A percentile compares a stretch with the other conserved stretches of the same genome.
phyloP scores from a whole-genome alignment of 768 basidiomycete species.

The Harrya chromipes region DNA sequence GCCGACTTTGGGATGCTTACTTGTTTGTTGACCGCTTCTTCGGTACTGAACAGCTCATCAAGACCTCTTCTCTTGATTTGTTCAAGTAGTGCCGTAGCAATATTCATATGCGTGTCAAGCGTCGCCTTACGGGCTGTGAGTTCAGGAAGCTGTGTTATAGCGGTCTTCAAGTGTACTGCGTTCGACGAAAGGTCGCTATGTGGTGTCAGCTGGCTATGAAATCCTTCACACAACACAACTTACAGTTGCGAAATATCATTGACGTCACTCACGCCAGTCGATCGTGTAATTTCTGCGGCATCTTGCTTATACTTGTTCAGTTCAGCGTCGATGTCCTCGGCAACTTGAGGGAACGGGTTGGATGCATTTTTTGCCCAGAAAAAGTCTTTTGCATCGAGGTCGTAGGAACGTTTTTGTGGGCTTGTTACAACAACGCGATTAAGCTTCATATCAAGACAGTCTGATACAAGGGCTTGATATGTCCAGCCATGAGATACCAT shows the following conservation, averaged over 20 bases:
- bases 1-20: slow-evolving; percentile 34
- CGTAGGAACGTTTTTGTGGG: slow-evolving; percentile 79
- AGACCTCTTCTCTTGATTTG: slow-evolving; percentile 93
- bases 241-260: slow-evolving; percentile 94
- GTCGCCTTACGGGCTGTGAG: slow-evolving; percentile 95
- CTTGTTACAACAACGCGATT: slow-evolving; percentile 87
- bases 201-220: slow-evolving; percentile 5
- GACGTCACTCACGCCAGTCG: slow-evolving; percentile 93
- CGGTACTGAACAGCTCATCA: slow-evolving; percentile 96
- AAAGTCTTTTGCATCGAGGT: slow-evolving; percentile 97
- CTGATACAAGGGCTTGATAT: slow-evolving; percentile 96
- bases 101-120: slow-evolving; percentile 99
- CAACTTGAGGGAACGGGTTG: slow-evolving; percentile 96
- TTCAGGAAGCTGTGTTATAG: slow-evolving; percentile 95
- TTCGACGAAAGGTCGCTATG: slow-evolving; percentile 83
- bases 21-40: slow-evolving; percentile 88
- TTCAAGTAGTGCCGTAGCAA: slow-evolving; percentile 91
- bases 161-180: slow-evolving; percentile 91
- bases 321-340: slow-evolving; percentile 93
- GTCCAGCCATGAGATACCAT: slow-evolving; percentile 98
- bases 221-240: slow-evolving; percentile 26
- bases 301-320: slow-evolving; percentile 92
- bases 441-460: slow-evolving; percentile 95
- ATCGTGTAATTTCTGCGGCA: slow-evolving; percentile 93
- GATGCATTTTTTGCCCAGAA: slow-evolving; percentile 98